Evolutionary conservation across 2,329 filamentous ascomycete species (phyloP).

Genomic region (Diplodia intermedia): DNA sequence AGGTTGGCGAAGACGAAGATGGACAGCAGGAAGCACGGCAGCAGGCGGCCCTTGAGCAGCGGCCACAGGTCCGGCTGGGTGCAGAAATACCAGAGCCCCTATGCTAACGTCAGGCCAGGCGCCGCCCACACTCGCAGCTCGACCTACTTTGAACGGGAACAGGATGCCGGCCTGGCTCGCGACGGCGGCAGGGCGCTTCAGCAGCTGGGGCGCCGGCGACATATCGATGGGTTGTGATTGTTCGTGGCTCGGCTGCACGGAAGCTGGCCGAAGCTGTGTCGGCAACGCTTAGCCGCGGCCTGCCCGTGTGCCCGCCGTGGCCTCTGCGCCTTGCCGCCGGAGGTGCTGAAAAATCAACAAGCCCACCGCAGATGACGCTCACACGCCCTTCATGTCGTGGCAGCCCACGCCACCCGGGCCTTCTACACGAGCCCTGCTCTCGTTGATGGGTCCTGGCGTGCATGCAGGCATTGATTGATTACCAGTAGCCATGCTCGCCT

Average conservation of each 20-base stretch:
- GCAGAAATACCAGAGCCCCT: slow-evolving; percentile 83
- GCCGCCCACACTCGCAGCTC: neutral
- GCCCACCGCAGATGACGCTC: too few species aligned
- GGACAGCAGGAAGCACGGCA: slow-evolving; percentile 84
- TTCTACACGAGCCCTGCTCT: too few species aligned
- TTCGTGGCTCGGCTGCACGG: slow-evolving; percentile 1
- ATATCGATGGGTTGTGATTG: slow-evolving; percentile 11
- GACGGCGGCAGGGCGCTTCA: slow-evolving; percentile 42
- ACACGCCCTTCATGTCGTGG: neutral
- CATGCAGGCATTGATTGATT: neutral
- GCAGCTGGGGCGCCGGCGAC: slow-evolving; percentile 34
- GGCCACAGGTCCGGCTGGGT: slow-evolving; percentile 82
- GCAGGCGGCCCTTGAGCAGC: slow-evolving; percentile 75
- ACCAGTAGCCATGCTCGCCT: neutral
- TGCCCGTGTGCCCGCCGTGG: neutral
- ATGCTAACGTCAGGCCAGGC: slow-evolving; percentile 26
- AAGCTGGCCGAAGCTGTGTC: slow-evolving; percentile 8
- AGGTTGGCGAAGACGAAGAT: slow-evolving; percentile 82
- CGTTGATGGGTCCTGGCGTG: too few species aligned
- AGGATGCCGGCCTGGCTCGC: slow-evolving; percentile 39
- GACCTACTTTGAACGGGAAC: slow-evolving; percentile 44
- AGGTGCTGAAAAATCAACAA: slow-evolving; percentile 1
- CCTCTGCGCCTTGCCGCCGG: slow-evolving; percentile 12
- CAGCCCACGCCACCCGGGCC: too few species aligned
- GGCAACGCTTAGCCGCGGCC: slow-evolving; percentile 12